These are phyloP conservation scores for Asterophora parasitica DNA, from an alignment of 768 basidiomycete species.

Conservation along the genomic window DNA sequence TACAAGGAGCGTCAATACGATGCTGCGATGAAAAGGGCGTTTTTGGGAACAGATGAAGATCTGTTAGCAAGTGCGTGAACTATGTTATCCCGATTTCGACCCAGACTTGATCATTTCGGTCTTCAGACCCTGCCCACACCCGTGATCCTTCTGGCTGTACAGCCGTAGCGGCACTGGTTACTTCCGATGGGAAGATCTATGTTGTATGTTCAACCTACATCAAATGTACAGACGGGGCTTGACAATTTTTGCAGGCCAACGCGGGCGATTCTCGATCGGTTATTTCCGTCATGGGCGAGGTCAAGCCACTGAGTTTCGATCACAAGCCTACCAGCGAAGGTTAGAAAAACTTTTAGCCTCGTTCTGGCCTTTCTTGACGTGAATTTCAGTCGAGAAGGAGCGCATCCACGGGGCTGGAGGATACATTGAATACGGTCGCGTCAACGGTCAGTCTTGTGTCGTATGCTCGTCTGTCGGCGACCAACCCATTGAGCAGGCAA, in stretches of 20 bases:
- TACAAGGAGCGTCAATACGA: conserved; percentile 70
- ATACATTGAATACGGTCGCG: conserved; percentile 93
- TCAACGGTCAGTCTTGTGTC: conserved; percentile 65
- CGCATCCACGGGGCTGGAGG: conserved; percentile 91
- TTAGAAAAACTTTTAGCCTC: conserved; percentile 31
- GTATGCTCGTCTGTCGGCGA: background rate
- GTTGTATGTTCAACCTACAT: conserved; percentile 49
- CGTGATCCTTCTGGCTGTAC: conserved; percentile 96
- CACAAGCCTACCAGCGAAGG: conserved; percentile 91
- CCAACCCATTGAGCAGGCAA: conserved; percentile 56
- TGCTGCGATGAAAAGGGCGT: conserved; percentile 79
- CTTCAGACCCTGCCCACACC: conserved; percentile 74
- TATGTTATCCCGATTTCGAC: too few relatives aligned
- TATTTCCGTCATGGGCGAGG: conserved; percentile 78
- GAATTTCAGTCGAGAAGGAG: conserved; percentile 64
- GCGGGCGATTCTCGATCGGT: conserved; percentile 96
- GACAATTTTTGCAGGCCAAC: conserved; percentile 66
- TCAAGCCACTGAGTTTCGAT: conserved; percentile 86
- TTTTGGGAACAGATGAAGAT: conserved; percentile 93
- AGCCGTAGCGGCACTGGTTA: conserved; percentile 84
- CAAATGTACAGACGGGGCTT: conserved; percentile 8
- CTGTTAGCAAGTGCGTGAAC: conserved; percentile 65
- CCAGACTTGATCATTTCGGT: background rate
- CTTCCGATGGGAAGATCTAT: conserved; percentile 70
- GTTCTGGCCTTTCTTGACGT: conserved; percentile 3